Base-by-base conservation (phyloP, 2,329 filamentous ascomycete species). In the Pyricularia grisea region DNA sequence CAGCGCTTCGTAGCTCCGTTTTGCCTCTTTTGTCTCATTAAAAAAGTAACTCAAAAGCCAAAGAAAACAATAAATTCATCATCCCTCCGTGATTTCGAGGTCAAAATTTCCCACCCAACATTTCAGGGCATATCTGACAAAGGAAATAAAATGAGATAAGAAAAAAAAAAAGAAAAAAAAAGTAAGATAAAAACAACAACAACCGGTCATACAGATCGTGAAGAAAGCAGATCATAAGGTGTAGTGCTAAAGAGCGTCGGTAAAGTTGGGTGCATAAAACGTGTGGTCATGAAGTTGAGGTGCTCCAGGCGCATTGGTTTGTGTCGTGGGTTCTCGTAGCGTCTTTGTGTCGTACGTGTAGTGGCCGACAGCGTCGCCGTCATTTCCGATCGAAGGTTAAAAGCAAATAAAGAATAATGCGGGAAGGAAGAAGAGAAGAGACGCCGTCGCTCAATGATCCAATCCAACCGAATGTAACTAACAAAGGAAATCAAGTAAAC, bases 171-270 rank as follows among this genome's bases (percentile, higher is more conserved):
- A 42, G 20, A 42, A 25, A 55, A 67, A 66, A 36, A 36, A 36
- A 12, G 33, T 36, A 17, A 61, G 27, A 58, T 50, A 67, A 67
- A 36, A 31, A 33, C 25, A 31, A 68, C 25, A 67, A 68, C 20
- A 31, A 42, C 28, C 28, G 70, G 72, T 75, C 74, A 73, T 81
- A 80, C 76, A 79, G 74, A 74, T 82, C 78, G 71, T 74, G 72
- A 73, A 73, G 75, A 70, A 72, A 75, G 77, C 73, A 71, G 71
- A 77, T 73, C 72, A 71, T 73, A 63, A 28, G 60, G 23, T 20
- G 60, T 25, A 9, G 27, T 63, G 60, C 60, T 30, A 63, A 63
- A 17, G 60, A 63, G 60, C 27, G 60, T 63, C 5, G 60, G 60
- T 69, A 71, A 71, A 70, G 65, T 67, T 65, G 67, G 69, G 60